phyloP scores from a whole-genome alignment of 164 flowering plant genomes.

The Nymphaea thermarum region DNA sequence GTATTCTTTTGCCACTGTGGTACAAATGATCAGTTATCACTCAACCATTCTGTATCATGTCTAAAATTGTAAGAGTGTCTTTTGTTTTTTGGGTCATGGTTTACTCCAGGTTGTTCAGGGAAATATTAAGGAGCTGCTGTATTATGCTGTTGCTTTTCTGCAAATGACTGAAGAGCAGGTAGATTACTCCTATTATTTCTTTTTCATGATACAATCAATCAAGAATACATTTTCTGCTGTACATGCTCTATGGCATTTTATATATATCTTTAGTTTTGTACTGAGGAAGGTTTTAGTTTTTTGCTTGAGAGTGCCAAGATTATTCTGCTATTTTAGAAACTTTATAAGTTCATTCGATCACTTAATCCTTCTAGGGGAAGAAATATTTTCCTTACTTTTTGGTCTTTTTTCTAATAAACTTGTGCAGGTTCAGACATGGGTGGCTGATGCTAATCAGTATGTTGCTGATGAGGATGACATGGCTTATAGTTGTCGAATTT shows the following conservation, averaged over 20 bases:
- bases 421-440: slow-evolving; percentile 68
- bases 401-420: background rate
- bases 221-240: background rate
- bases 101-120: slow-evolving; percentile 37
- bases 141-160: slow-evolving; percentile 72
- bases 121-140: slow-evolving; percentile 56
- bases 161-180: slow-evolving; percentile 97
- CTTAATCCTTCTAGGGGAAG: too few relatives aligned
- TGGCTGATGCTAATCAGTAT: slow-evolving; percentile 78
- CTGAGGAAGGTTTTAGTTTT: too few relatives aligned
- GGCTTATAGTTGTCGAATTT: slow-evolving; percentile 76
- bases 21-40: too few relatives aligned
- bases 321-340: too few relatives aligned
- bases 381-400: background rate
- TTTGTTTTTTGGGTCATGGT: background rate
- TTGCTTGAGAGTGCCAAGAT: too few relatives aligned
- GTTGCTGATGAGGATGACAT: slow-evolving; percentile 93
- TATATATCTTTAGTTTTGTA: background rate
- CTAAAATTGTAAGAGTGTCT: background rate
- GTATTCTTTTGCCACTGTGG: background rate
- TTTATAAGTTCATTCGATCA: too few relatives aligned
- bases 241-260: background rate
- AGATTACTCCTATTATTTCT: background rate
- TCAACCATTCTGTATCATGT: background rate
- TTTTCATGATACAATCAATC: background rate